Percentiles rank a stretch among this genome's conserved stretches.
Conservation (phyloP, 345 rosid genomes). For the Populus pruinosa region DNA sequence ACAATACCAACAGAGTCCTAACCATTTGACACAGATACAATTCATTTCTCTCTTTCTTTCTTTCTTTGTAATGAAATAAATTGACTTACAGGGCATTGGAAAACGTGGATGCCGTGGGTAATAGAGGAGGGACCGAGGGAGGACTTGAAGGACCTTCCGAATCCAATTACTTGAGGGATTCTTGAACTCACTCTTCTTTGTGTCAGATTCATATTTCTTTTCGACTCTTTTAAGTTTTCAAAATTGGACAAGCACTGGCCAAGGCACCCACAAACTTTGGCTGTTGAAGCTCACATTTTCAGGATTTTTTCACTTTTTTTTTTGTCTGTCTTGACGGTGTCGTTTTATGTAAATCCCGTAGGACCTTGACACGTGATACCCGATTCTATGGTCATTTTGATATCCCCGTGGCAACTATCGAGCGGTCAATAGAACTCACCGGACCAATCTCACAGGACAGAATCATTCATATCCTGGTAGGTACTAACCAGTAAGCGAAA, state of each 20-base stretch:
- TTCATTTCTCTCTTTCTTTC: neutral
- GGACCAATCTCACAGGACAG: neutral
- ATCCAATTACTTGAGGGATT: conserved; percentile 36
- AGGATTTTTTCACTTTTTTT: neutral
- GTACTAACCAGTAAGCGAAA: neutral
- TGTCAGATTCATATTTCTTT: conserved; percentile 29
- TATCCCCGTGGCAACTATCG: neutral
- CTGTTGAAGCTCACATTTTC: neutral
- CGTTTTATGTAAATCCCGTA: neutral
- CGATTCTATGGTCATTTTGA: neutral
- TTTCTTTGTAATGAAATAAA: neutral
- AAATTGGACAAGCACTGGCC: neutral
- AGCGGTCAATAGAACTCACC: neutral
- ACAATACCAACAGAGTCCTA: conserved; percentile 90
- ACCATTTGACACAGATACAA: neutral
- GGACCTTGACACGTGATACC: neutral
- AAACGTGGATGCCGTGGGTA: conserved; percentile 79
- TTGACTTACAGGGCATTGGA: conserved; percentile 78
- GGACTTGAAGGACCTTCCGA: conserved; percentile 52
- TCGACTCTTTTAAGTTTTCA: neutral
- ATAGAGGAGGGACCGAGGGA: conserved; percentile 47
- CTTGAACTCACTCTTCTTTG: conserved; percentile 31
- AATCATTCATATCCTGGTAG: neutral
- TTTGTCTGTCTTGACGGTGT: neutral
- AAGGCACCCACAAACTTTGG: neutral